Evolutionary conservation across 2,329 filamentous ascomycete species (phyloP), one percentile per base, ranked within the genome.

Genomic region (Hypoxylon sp.): DNA sequence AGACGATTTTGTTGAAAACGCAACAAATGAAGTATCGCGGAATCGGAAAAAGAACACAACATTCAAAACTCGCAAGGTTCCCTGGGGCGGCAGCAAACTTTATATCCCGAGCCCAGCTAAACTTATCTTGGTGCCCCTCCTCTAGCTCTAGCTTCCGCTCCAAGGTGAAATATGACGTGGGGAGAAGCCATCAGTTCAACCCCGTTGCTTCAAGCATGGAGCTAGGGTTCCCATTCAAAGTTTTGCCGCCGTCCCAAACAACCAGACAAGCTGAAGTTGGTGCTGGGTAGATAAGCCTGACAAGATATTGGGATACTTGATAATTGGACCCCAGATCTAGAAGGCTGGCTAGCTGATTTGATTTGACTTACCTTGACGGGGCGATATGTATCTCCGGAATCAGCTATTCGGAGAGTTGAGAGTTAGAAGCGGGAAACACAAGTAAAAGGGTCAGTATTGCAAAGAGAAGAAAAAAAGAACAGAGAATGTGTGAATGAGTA

Each of bases 341-440:
- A 59, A 68, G 65, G 68, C 54, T 19, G 47, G 43, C 41, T 61
- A 24, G 48, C 41, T 37, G 22, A 24, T 26, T 47, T 60, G 34
- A 46, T 26, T 47, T 60, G 30, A 46, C 63, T 64, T 60, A 68
- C 49, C 62, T 70, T 77, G 68, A 77, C 85, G 74, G 85, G 84
- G 77, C 85, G 84, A 77, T 87, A 88, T 68, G 79, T 87, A 74
- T 88, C 85, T 78, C 83, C 83, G 72, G 84, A 82, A 73, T 87
- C 85, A 76, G 85, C 85, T 87, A 77, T 73, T 78, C 69, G 76
- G 67, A 67, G 67, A 70, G 73, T 68, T 56, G 39, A 60, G 66
- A 72, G 80, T 81, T 79, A 84, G 79, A 81, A 75, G 50, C 64
- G 64, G 67, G 62, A 52, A 30, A 58, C 66, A 62, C 13, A 34